phyloP scores from a whole-genome alignment of 148 eudicot species.

The Gaultheria prostrata region DNA sequence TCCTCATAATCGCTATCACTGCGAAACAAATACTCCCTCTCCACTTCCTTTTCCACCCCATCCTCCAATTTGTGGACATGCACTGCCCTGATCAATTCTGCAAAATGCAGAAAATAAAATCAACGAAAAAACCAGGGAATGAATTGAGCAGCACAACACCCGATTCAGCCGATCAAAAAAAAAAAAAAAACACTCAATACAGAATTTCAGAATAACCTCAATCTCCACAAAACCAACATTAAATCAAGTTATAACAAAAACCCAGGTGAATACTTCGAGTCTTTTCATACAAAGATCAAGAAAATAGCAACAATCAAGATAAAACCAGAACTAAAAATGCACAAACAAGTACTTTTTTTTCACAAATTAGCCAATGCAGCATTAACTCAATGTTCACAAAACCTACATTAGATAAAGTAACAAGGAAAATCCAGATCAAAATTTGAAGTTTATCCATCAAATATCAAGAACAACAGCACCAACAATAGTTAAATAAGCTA shows the following conservation, averaged over 20 bases:
- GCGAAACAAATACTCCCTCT: slow-evolving; percentile 29
- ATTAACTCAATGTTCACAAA: not conserved
- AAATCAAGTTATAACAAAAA: not conserved
- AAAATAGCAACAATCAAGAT: not conserved
- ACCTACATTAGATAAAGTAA: not conserved
- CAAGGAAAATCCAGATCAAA: not conserved
- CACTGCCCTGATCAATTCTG: slow-evolving; percentile 32
- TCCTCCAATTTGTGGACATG: slow-evolving; percentile 22
- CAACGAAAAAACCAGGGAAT: not conserved
- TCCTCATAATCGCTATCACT: slow-evolving; percentile 23
- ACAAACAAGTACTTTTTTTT: not conserved
- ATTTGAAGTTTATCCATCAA: not conserved
- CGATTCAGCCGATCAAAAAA: too few species aligned
- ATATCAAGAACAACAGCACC: not conserved
- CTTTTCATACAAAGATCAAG: not conserved
- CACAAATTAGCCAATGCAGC: not conserved
- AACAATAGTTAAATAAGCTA: not conserved
- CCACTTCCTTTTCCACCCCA: slow-evolving; percentile 20
- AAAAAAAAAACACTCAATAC: too few species aligned
- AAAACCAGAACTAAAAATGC: not conserved
- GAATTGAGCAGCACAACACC: too few species aligned
- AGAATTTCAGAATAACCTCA: too few species aligned
- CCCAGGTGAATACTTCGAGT: not conserved
- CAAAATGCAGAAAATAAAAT: not conserved
- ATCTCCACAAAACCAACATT: not conserved